Percentiles rank a stretch among this genome's conserved stretches.
These are phyloP conservation scores for Boletus fagicola DNA, from an alignment of 768 basidiomycete genomes.

Conservation along the genomic window DNA sequence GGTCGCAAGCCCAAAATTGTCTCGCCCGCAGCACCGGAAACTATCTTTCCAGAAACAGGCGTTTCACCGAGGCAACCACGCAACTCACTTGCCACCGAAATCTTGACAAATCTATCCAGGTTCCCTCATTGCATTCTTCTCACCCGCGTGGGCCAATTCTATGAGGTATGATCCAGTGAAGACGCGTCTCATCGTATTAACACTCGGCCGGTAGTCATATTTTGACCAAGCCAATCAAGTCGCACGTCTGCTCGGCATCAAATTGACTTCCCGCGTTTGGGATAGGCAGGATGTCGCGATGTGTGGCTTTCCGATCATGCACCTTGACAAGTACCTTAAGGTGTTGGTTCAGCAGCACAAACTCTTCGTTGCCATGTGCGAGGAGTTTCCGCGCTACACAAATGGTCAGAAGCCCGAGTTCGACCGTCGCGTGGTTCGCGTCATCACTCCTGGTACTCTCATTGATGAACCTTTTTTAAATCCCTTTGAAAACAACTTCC, in stretches of 20 bases:
- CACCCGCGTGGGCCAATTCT: constrained; percentile 93
- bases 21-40: neutral
- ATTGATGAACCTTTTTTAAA: constrained; percentile 89
- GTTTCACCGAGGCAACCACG: constrained; percentile 29
- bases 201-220: constrained; percentile 63
- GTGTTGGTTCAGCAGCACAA: constrained; percentile 78
- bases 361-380: constrained; percentile 89
- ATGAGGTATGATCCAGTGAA: constrained; percentile 60
- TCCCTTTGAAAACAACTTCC: constrained; percentile 85
- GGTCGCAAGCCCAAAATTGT: constrained; percentile 18
- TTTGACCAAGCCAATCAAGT: constrained; percentile 88
- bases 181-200: constrained; percentile 3
- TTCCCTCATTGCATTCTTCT: constrained; percentile 90
- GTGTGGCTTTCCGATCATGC: constrained; percentile 87
- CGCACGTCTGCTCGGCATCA: constrained; percentile 74
- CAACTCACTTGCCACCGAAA: constrained; percentile 63
- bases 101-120: constrained; percentile 64
- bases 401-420: constrained; percentile 57
- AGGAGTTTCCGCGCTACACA: constrained; percentile 70
- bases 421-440: constrained; percentile 78
- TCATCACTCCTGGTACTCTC: constrained; percentile 92
- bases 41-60: neutral
- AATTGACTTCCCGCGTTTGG: constrained; percentile 76
- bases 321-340: constrained; percentile 86
- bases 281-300: constrained; percentile 67